A percentile compares a stretch with the other conserved stretches of the same genome.
phyloP scores from a whole-genome alignment of 208 protist species.

The Trypanosoma brucei region DNA sequence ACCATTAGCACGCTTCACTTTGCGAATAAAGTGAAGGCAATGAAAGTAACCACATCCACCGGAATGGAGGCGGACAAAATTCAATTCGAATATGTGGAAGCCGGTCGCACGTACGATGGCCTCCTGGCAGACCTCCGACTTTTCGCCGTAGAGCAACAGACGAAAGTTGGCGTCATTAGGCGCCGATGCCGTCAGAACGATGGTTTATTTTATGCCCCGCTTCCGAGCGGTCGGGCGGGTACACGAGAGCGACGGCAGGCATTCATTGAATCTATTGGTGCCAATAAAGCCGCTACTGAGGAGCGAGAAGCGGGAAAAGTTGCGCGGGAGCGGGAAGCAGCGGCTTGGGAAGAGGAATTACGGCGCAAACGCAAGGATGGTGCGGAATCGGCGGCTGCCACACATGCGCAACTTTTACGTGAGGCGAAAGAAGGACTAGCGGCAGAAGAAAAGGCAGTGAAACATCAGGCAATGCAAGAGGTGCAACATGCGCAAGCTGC shows the following conservation, averaged over 20 bases:
- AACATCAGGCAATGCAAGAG: slow-evolving; percentile 28
- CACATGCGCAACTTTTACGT: slow-evolving; percentile 28
- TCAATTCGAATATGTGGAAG: slow-evolving; percentile 38
- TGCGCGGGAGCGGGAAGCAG: slow-evolving; percentile 38
- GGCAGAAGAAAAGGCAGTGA: slow-evolving; percentile 20
- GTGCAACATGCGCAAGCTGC: slow-evolving; percentile 32
- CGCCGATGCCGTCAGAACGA: slow-evolving; percentile 38
- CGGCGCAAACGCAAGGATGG: slow-evolving; percentile 33
- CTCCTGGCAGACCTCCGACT: slow-evolving; percentile 35
- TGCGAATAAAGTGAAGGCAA: slow-evolving; percentile 47
- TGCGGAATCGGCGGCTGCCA: slow-evolving; percentile 28
- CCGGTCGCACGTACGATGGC: slow-evolving; percentile 18
- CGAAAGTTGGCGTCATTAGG: slow-evolving; percentile 46
- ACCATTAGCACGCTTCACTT: slow-evolving; percentile 47
- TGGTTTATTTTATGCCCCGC: slow-evolving; percentile 54
- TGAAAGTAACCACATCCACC: slow-evolving; percentile 36
- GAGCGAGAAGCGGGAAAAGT: slow-evolving; percentile 41
- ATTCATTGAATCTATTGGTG: slow-evolving; percentile 36
- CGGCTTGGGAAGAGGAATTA: slow-evolving; percentile 20
- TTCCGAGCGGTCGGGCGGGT: slow-evolving; percentile 26
- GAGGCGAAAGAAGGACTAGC: slow-evolving; percentile 41
- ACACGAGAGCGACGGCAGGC: slow-evolving; percentile 35
- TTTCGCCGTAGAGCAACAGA: slow-evolving; percentile 40
- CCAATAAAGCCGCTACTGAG: slow-evolving; percentile 36
- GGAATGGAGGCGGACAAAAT: slow-evolving; percentile 28